These are phyloP conservation scores for Wickerhamiella siamensis DNA, from an alignment of 805 yeast species.

Conservation along the genomic window DNA sequence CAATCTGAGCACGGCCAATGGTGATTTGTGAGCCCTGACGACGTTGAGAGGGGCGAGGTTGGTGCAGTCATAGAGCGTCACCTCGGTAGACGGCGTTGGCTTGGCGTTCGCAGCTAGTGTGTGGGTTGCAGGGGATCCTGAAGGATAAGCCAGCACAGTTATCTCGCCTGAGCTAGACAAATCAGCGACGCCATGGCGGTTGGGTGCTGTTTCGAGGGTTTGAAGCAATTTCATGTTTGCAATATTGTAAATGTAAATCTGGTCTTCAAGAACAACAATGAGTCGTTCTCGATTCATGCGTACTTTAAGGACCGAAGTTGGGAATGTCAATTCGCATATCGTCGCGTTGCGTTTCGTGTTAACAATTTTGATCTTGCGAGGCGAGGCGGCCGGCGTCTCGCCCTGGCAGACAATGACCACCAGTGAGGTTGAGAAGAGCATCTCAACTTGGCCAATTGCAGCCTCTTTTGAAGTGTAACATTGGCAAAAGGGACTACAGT, in stretches of 20 bases:
- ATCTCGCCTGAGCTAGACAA: constrained; percentile 6
- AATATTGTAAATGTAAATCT: constrained; percentile 77
- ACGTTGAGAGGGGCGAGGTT: constrained; percentile 64
- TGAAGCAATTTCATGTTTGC: constrained; percentile 74
- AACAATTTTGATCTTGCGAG: constrained; percentile 67
- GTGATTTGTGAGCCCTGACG: constrained; percentile 74
- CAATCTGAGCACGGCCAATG: constrained; percentile 51
- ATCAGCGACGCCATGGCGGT: constrained; percentile 28
- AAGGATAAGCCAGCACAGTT: constrained; percentile 36
- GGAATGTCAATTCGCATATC: constrained; percentile 82
- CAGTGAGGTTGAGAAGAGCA: constrained; percentile 80
- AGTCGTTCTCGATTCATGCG: constrained; percentile 71
- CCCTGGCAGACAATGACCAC: constrained; percentile 74
- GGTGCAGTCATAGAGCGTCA: constrained; percentile 65
- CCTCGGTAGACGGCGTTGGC: constrained; percentile 28
- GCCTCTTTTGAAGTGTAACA: constrained; percentile 38
- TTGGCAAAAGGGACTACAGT: constrained; percentile 76
- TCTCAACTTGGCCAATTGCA: constrained; percentile 49
- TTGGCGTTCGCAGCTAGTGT: constrained; percentile 10
- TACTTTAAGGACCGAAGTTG: constrained; percentile 56
- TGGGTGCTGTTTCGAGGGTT: constrained; percentile 46
- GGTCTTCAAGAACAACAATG: constrained; percentile 63
- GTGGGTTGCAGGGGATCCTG: constrained; percentile 25
- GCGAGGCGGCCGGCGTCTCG: constrained; percentile 45
- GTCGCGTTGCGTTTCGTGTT: constrained; percentile 51